These are phyloP conservation scores for Termitomyces sp. DNA, from an alignment of 768 basidiomycete genomes.

Conservation along the genomic window DNA sequence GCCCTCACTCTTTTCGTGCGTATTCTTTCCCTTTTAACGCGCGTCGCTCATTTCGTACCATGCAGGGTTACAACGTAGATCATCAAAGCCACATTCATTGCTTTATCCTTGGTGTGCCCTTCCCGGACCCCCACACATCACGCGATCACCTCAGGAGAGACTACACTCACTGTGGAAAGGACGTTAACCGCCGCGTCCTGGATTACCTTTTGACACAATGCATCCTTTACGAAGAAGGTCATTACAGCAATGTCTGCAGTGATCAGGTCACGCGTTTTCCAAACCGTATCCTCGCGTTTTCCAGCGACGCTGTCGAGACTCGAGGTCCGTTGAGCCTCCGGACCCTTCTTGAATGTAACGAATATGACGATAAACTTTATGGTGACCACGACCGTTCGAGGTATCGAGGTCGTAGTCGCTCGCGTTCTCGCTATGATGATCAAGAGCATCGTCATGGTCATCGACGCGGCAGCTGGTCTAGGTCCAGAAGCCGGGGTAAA, in stretches of 20 bases:
- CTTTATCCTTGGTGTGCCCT: constrained; percentile 10
- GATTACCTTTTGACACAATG: constrained; percentile 13
- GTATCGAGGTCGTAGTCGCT: constrained; percentile 2
- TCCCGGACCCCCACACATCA: constrained; percentile 7
- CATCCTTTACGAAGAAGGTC: constrained; percentile 7
- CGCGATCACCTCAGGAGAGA: constrained; percentile 9
- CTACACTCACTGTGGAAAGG: constrained; percentile 8
- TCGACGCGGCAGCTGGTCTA: constrained; percentile 2
- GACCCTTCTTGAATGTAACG: constrained; percentile 10
- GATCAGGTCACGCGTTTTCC: constrained; percentile 9
- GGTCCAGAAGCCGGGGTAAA: not conserved
- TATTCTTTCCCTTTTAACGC: not conserved
- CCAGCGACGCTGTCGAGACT: not conserved
- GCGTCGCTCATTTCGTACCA: not conserved
- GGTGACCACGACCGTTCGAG: not conserved
- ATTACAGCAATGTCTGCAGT: constrained; percentile 7
- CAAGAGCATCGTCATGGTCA: not conserved
- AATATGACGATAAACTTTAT: not conserved
- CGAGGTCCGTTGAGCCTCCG: constrained; percentile 5
- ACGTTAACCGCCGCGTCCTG: constrained; percentile 12
- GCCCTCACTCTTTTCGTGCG: constrained; percentile 3
- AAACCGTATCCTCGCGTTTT: constrained; percentile 11
- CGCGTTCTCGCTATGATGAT: not conserved
- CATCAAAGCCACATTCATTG: constrained; percentile 4
- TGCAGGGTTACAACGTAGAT: constrained; percentile 6